Percentiles rank a stretch among this genome's conserved stretches.
These are phyloP conservation scores for Acrodontium crateriforme DNA, from an alignment of 2,329 filamentous ascomycete genomes.

Conservation along the genomic window DNA sequence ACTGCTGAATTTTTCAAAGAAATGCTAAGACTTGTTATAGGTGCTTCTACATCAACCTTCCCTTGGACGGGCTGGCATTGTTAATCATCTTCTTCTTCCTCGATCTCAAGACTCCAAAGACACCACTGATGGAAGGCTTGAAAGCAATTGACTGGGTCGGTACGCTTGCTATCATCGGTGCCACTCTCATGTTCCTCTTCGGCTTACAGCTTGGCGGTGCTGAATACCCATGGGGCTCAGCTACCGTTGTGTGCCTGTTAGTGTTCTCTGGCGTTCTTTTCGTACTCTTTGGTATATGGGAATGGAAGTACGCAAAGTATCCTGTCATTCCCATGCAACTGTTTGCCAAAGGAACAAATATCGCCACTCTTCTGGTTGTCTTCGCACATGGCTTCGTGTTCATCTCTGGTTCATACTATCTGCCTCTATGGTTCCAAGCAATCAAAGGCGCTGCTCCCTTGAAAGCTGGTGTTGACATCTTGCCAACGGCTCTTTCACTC, in stretches of 20 bases:
- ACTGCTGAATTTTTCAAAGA: constrained; percentile 7
- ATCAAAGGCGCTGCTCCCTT: constrained; percentile 55
- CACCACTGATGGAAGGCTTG: constrained; percentile 46
- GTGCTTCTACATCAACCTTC: constrained; percentile 48
- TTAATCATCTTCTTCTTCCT: constrained; percentile 47
- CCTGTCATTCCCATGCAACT: constrained; percentile 65
- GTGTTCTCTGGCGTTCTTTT: constrained; percentile 52
- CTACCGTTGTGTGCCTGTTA: constrained; percentile 63
- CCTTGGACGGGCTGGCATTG: constrained; percentile 46
- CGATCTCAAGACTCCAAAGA: constrained; percentile 52
- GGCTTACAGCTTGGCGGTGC: constrained; percentile 77
- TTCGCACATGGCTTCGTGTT: constrained; percentile 67
- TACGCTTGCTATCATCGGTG: constrained; percentile 53
- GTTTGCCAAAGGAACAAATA: constrained; percentile 52
- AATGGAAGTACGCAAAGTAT: constrained; percentile 59
- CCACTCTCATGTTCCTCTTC: constrained; percentile 73
- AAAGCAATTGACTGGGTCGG: constrained; percentile 55
- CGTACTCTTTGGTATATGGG: constrained; percentile 55
- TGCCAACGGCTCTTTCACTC: constrained; percentile 22
- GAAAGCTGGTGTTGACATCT: constrained; percentile 51
- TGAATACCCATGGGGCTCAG: constrained; percentile 58
- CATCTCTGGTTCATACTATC: constrained; percentile 62
- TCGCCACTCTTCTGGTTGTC: constrained; percentile 50
- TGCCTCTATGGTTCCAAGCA: constrained; percentile 75
- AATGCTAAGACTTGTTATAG: constrained; percentile 1